Percentiles rank a stretch among this genome's conserved stretches.
phyloP scores from a whole-genome alignment of 768 basidiomycete genomes.

The Hortiboletus campestris region DNA sequence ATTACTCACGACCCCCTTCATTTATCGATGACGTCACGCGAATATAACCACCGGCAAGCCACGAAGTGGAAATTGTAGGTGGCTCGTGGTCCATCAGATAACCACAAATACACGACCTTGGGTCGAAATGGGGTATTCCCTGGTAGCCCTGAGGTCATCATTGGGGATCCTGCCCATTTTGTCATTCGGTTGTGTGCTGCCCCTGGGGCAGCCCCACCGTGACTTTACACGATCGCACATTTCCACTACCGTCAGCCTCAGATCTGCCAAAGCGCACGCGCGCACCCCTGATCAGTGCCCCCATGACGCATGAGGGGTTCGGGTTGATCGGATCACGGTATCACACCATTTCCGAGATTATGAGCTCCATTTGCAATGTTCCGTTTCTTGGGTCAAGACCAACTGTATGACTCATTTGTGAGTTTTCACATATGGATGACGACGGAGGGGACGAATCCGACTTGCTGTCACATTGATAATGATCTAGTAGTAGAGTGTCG shows the following conservation, averaged over 20 bases:
- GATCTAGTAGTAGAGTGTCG: background rate
- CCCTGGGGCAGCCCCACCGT: background rate
- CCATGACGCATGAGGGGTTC: background rate
- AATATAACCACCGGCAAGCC: background rate
- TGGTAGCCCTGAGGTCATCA: background rate
- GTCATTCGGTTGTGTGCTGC: background rate
- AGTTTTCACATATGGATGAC: background rate
- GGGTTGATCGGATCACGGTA: background rate
- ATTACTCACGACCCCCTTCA: conserved; percentile 7
- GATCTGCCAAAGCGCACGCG: background rate
- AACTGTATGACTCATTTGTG: background rate
- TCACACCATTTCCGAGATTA: background rate
- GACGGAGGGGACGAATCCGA: background rate
- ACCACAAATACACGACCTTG: background rate
- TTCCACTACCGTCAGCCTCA: background rate
- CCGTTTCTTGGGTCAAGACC: background rate
- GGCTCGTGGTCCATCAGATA: background rate
- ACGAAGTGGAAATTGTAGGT: background rate
- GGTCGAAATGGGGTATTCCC: background rate
- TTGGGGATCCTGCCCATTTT: background rate
- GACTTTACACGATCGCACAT: background rate
- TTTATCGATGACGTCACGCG: conserved; percentile 27
- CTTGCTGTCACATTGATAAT: background rate
- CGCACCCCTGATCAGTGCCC: background rate
- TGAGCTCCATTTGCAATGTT: background rate